A percentile compares a stretch with the other conserved stretches of the same genome.
Evolutionary conservation across 495 filamentous ascomycete species (phyloP).

Genomic region (Talaromyces trachyspermus): DNA sequence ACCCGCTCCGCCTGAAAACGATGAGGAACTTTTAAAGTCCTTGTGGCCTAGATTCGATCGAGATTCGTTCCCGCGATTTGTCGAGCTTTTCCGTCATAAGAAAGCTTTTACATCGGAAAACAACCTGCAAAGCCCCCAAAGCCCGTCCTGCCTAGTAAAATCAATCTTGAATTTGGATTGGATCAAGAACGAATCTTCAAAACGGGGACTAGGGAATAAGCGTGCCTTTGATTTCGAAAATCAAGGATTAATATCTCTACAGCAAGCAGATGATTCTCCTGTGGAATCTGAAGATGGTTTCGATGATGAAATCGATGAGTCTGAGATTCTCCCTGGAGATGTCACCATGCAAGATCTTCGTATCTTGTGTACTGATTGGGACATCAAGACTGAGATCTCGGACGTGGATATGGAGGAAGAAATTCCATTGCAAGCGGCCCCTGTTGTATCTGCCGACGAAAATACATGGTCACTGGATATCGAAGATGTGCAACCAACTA

Average conservation of each 20-base stretch:
- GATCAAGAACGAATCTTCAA: slow-evolving; percentile 79
- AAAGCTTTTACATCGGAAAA: slow-evolving; percentile 64
- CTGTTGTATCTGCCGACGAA: slow-evolving; percentile 38
- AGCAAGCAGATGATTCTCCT: slow-evolving; percentile 47
- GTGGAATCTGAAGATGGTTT: slow-evolving; percentile 51
- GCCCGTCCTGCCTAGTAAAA: slow-evolving; percentile 73
- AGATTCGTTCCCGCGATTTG: slow-evolving; percentile 57
- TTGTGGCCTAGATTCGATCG: slow-evolving; percentile 65
- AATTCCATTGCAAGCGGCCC: slow-evolving; percentile 11
- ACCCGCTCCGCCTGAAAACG: slow-evolving; percentile 53
- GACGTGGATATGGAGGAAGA: slow-evolving; percentile 23
- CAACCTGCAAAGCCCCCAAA: slow-evolving; percentile 68
- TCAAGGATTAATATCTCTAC: slow-evolving; percentile 49
- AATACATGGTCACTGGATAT: slow-evolving; percentile 43
- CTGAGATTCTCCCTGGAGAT: slow-evolving; percentile 47
- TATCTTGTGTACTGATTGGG: slow-evolving; percentile 80
- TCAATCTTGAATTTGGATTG: slow-evolving; percentile 70
- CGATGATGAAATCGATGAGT: slow-evolving; percentile 50
- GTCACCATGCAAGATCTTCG: slow-evolving; percentile 68
- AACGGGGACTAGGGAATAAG: slow-evolving; percentile 51
- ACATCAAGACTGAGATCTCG: slow-evolving; percentile 42
- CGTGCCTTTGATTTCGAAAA: slow-evolving; percentile 48
- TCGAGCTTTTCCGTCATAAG: slow-evolving; percentile 66
- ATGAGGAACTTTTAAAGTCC: slow-evolving; percentile 59
- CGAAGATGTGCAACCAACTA: slow-evolving; percentile 37